Evolutionary conservation across 2,329 filamentous ascomycete species (phyloP).

Genomic region (Stylonectria norvegica): DNA sequence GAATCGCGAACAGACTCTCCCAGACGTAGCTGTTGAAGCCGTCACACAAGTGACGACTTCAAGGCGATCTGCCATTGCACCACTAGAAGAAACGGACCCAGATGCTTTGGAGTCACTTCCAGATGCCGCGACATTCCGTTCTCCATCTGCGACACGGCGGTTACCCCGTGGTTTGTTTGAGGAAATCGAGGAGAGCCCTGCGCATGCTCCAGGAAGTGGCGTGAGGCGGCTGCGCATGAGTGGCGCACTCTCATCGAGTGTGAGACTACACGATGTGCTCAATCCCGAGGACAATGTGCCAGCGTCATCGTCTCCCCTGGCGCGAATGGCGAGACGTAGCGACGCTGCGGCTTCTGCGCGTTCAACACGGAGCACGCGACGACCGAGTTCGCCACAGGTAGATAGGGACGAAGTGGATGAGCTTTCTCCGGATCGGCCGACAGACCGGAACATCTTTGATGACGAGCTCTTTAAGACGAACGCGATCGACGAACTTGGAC

Average conservation of each 20-base stretch:
- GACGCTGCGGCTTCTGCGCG: conserved; percentile 30
- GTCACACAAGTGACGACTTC: conserved; percentile 11
- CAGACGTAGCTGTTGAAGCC: not conserved
- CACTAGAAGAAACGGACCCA: conserved; percentile 10
- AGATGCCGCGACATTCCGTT: conserved; percentile 10
- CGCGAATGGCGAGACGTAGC: conserved; percentile 39
- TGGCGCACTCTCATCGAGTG: conserved; percentile 38
- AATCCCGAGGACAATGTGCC: conserved; percentile 28
- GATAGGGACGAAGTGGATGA: conserved; percentile 29
- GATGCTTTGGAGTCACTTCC: conserved; percentile 24
- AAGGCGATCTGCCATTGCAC: conserved; percentile 5
- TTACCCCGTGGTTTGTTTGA: conserved; percentile 15
- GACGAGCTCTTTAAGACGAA: conserved; percentile 12
- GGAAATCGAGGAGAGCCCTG: conserved; percentile 45
- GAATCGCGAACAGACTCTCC: conserved; percentile 3
- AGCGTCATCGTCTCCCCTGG: conserved; percentile 41
- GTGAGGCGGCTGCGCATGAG: conserved; percentile 40
- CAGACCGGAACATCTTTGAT: not conserved
- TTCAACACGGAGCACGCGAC: conserved; percentile 25
- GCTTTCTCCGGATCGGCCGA: conserved; percentile 30
- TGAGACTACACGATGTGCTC: conserved; percentile 42
- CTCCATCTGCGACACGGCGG: conserved; percentile 11
- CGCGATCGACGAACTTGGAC: conserved; percentile 5
- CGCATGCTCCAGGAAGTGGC: conserved; percentile 54
- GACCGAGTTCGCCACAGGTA: conserved; percentile 16